Evolutionary conservation across 2,329 filamentous ascomycete species (phyloP), one percentile per base, ranked within the genome.

Genomic region (Dactylellina parvicollis): DNA sequence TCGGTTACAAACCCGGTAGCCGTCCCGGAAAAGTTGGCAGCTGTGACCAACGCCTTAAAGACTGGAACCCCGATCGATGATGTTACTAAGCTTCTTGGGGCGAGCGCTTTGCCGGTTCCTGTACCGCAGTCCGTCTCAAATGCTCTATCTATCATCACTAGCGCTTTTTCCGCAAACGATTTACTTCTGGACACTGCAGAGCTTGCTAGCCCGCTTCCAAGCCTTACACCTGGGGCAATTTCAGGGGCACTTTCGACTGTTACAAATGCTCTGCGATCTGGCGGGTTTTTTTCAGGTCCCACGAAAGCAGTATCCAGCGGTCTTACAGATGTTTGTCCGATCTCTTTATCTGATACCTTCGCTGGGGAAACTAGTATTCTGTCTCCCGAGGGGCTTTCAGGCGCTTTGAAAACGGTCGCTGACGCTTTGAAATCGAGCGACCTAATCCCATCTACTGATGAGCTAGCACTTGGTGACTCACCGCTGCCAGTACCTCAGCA

Each of bases 181-280:
- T 47, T 73, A 12, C 42, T 73, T 18, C 52, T 60, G 5, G 46
- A 66, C 10, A 38, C 14, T 20, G 42, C 20, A 10, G 32, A 46
- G 4, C 1, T 20, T 36, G 20, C 26, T 2, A 20, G 16, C 3
- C 4, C 18, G 1, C n/a, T 32, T 26, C 46, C 60, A 24, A 40
- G 8, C 16, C 46, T 50, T 4, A 38, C 16, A 2, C 69, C 69
- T n/a, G 30, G 61, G 8, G 54, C 22, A 4, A 18, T 66, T 32
- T 73, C 69, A 9, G 60, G 54, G 1, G 69, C 69, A 20, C 22
- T 73, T 9, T 61, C 60, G 10, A 73, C 69, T 1, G 60, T 73
- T 14, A 55, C 69, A 20, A 73, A 60, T 49, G 54, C 69, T 16
- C 22, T 73, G 28, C 60, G 49, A 36, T 73, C 69, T 9, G 38